Evolutionary conservation across 108 stramenopile species (phyloP).

Genomic region (Nannochloropsis granulata): DNA sequence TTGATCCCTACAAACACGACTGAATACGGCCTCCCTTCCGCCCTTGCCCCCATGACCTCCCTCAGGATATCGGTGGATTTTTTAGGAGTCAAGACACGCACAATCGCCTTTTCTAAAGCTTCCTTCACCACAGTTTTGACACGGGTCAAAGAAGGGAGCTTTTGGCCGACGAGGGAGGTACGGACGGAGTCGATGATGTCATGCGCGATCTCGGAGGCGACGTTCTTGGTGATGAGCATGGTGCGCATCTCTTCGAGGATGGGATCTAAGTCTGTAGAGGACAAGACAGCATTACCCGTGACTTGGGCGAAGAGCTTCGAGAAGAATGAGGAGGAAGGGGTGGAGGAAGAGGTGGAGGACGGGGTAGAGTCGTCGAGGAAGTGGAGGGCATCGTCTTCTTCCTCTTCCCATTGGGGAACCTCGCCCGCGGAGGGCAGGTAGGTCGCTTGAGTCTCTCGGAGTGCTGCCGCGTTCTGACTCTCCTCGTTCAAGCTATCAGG

Average conservation of each 20-base stretch:
- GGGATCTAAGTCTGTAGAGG: constrained; percentile 35
- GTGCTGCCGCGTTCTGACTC: background rate
- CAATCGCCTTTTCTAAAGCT: constrained; percentile 30
- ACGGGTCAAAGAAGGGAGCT: constrained; percentile 18
- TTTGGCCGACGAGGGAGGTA: constrained; percentile 30
- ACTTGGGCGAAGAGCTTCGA: background rate
- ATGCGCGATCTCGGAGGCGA: constrained; percentile 59
- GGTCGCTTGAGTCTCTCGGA: constrained; percentile 57
- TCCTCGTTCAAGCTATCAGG: background rate
- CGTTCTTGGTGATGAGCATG: constrained; percentile 68
- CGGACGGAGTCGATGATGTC: constrained; percentile 33
- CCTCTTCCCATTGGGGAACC: constrained; percentile 51
- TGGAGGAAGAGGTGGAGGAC: constrained; percentile 45
- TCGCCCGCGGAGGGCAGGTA: constrained; percentile 68
- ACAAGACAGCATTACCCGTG: constrained; percentile 25
- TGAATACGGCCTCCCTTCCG: constrained; percentile 47
- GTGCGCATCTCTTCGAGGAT: constrained; percentile 64
- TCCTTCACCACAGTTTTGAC: constrained; percentile 23
- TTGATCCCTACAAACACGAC: constrained; percentile 92
- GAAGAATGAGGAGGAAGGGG: constrained; percentile 21
- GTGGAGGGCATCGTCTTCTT: constrained; percentile 44
- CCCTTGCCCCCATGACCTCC: constrained; percentile 9
- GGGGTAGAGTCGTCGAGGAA: constrained; percentile 1
- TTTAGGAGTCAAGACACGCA: constrained; percentile 38
- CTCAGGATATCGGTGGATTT: constrained; percentile 14